Base-by-base conservation (phyloP, 2,329 filamentous ascomycete species). In the Hymenoscyphus salicellus region DNA sequence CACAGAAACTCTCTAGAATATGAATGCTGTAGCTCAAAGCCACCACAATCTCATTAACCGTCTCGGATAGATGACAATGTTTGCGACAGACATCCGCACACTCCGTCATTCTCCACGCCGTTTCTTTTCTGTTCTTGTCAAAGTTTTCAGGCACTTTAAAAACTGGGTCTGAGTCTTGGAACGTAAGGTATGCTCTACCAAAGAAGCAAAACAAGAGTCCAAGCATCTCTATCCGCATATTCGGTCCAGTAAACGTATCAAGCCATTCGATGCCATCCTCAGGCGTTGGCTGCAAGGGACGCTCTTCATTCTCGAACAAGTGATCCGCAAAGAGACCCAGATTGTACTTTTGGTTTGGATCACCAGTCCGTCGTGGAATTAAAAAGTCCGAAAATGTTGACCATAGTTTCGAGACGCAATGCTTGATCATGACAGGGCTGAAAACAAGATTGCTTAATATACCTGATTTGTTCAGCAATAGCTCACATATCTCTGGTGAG, bases 81-180 rank as follows among this genome's bases (percentile, higher is more conserved):
- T 64, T 67, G 14, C 69, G 65, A 56, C 71, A 73, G 32, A 71
- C 63, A 58, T 72, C 68, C 3, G 72, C 72, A 64, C 72, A 74
- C 38, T 73, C 72, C 55, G 71, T 72, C 73, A 75, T 74, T 59
- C 72, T 70, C 72, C 69, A 73, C 32, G 69, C 65, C 6, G 68
- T 70, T 55, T 73, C 67, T 65, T 67, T 71, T 58, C 73, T 68
- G 55, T 74, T 69, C 28, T 67, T 63, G 1, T 67, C 70, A 56
- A 66, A 20, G 46, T 71, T 72, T 36, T 71, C 70, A 0, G 69
- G 65, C 14, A 64, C 58, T 17, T 60, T 58, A 41, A 75, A 72
- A 10, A 72, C 38, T 6, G 69, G 70, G 67, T 75, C 69, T 61
- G 64, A 70, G 38, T 75, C 73, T 58, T 71, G 66, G 11, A 73